Evolutionary conservation across 2,329 filamentous ascomycete species (phyloP).

Genomic region (Fusarium sublunatum): DNA sequence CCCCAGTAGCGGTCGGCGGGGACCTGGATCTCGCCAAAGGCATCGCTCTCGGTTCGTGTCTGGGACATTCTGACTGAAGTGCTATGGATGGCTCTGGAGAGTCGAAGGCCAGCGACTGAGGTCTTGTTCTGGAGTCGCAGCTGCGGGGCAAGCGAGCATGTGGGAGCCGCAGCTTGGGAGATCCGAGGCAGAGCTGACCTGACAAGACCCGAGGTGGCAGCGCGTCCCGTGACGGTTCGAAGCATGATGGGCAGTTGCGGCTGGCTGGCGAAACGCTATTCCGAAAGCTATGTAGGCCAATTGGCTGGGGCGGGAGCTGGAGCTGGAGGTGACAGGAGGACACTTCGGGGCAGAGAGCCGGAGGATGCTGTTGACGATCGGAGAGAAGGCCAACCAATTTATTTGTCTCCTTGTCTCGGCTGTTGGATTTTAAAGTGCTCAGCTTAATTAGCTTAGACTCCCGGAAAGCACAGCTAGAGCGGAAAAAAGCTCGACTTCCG

Average conservation of each 20-base stretch:
- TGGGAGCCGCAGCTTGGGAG: slow-evolving; percentile 40
- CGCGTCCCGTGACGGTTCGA: slow-evolving; percentile 45
- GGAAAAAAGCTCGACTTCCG: slow-evolving; percentile 22
- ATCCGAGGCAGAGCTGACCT: slow-evolving; percentile 43
- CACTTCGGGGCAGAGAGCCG: slow-evolving; percentile 8
- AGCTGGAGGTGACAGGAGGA: slow-evolving; percentile 6
- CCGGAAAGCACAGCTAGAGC: slow-evolving; percentile 13
- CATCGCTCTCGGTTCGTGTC: slow-evolving; percentile 91
- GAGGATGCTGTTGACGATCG: slow-evolving; percentile 9
- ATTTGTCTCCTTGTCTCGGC: slow-evolving; percentile 23
- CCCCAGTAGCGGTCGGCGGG: slow-evolving; percentile 97
- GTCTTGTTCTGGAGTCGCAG: slow-evolving; percentile 38
- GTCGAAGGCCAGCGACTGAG: slow-evolving; percentile 29
- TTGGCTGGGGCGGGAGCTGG: slow-evolving; percentile 13
- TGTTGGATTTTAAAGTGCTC: slow-evolving; percentile 35
- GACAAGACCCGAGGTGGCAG: slow-evolving; percentile 43
- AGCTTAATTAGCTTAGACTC: slow-evolving; percentile 12
- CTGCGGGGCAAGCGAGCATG: slow-evolving; percentile 45
- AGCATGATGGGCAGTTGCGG: slow-evolving; percentile 43
- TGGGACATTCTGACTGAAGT: slow-evolving; percentile 62
- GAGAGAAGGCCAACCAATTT: slow-evolving; percentile 24
- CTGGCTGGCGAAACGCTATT: slow-evolving; percentile 32
- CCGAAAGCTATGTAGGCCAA: slow-evolving; percentile 27
- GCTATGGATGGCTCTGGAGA: slow-evolving; percentile 54
- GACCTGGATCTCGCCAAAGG: slow-evolving; percentile 97